Conservation (phyloP, 495 filamentous ascomycete species). For the Aspergillus egyptiacus region DNA sequence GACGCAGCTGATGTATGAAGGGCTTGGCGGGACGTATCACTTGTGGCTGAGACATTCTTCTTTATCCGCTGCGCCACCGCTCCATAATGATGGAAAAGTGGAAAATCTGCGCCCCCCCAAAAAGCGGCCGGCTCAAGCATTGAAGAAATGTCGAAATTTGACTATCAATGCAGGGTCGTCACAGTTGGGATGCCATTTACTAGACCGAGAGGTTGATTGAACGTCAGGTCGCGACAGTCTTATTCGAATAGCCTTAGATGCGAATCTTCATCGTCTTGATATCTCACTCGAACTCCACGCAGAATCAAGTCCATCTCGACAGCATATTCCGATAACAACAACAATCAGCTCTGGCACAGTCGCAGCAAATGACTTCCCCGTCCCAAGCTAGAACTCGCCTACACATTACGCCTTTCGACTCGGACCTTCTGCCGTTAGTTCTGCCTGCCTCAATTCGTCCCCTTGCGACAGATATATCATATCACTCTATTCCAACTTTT, state of each 20-base stretch:
- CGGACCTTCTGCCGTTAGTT: slow-evolving; percentile 60
- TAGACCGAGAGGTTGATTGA: too few species aligned
- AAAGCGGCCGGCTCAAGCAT: too few species aligned
- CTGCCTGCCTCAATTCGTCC: slow-evolving; percentile 61
- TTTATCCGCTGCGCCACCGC: slow-evolving; percentile 16
- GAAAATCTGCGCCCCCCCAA: too few species aligned
- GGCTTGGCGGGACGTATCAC: slow-evolving; percentile 10
- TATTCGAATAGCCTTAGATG: too few species aligned
- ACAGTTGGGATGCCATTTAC: too few species aligned
- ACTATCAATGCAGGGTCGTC: too few species aligned
- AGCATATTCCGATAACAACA: not conserved
- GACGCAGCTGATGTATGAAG: slow-evolving; percentile 2
- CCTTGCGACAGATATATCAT: slow-evolving; percentile 73
- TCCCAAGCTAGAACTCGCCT: slow-evolving; percentile 50
- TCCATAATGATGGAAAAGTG: not conserved
- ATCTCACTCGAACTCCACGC: not conserved
- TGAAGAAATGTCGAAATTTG: not conserved
- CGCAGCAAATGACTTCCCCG: slow-evolving; percentile 25
- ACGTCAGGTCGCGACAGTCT: too few species aligned
- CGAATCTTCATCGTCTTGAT: not conserved
- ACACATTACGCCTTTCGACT: slow-evolving; percentile 79
- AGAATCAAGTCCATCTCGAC: not conserved
- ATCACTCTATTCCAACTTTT: slow-evolving; percentile 75
- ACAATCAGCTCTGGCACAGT: not conserved
- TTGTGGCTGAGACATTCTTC: slow-evolving; percentile 7